A percentile compares a stretch with the other conserved stretches of the same genome.
These are phyloP conservation scores for Meyerozyma elateridarum DNA, from an alignment of 1,139 yeast genomes.

Conservation along the genomic window DNA sequence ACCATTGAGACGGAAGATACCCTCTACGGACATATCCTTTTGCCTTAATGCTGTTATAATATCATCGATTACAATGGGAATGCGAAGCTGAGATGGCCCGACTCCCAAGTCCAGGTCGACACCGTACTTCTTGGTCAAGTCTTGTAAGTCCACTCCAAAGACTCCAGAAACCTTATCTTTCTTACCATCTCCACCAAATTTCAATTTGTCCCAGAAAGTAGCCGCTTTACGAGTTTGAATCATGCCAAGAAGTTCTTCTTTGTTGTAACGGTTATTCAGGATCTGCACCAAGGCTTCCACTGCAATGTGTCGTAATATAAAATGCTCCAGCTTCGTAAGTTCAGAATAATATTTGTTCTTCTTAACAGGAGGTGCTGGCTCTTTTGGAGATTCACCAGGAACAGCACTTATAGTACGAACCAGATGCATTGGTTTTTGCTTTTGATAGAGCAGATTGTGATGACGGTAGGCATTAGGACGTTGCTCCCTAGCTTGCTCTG, in stretches of 20 bases:
- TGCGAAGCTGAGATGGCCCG: slow-evolving; percentile 73
- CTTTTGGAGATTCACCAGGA: slow-evolving; percentile 10
- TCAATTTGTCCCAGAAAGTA: slow-evolving; percentile 74
- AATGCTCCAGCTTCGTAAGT: slow-evolving; percentile 55
- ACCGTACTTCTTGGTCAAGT: slow-evolving; percentile 71
- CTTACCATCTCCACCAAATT: slow-evolving; percentile 29
- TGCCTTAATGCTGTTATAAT: slow-evolving; percentile 77
- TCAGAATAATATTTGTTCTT: slow-evolving; percentile 64
- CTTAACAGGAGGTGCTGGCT: slow-evolving; percentile 7
- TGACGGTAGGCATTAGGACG: slow-evolving; percentile 82
- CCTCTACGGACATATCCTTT: slow-evolving; percentile 95
- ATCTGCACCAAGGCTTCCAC: slow-evolving; percentile 53
- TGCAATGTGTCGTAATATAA: slow-evolving; percentile 63
- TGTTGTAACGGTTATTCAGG: slow-evolving; percentile 30
- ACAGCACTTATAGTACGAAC: slow-evolving; percentile 22
- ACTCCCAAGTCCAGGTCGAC: slow-evolving; percentile 84
- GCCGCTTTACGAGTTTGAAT: slow-evolving; percentile 54
- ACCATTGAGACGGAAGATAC: slow-evolving; percentile 94
- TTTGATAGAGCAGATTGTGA: slow-evolving; percentile 47
- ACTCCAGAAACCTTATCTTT: slow-evolving; percentile 38
- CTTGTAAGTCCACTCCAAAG: slow-evolving; percentile 76
- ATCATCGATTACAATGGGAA: slow-evolving; percentile 88
- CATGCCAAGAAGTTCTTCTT: slow-evolving; percentile 50
- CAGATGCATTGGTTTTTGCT: slow-evolving; percentile 32
- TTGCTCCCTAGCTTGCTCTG: slow-evolving; percentile 92